Base-by-base conservation (phyloP, 345 rosid genomes). In the Kernera saxatilis region DNA sequence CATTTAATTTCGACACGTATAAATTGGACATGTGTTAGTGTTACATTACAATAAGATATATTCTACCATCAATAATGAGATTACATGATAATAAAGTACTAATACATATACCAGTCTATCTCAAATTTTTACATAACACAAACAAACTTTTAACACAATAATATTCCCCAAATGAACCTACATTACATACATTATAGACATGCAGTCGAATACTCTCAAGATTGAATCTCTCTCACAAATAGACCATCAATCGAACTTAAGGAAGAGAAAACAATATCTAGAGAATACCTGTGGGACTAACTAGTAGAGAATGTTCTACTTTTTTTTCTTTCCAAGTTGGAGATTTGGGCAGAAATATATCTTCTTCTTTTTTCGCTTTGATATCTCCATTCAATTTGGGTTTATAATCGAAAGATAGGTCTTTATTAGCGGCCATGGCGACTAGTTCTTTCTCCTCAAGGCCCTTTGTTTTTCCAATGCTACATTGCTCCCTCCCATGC, bases 371-470 rank as follows among this genome's bases (percentile, higher is more conserved):
- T 39, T 27, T n/a, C 51, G 27, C 40, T 10, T 13, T 14, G 19
- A 7, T 26, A 12, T 25, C 39, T 53, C 10, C 62, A 25, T 29
- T 53, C 10, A 80, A 78, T 72, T 77, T 80, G 10, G 83, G 83
- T 19, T 74, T 75, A 83, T 80, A 82, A 52, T 75, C 78, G 75
- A 92, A 92, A 80, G 79, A 73, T 2, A 92, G 80, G 21, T 87
- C 96, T 77, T 68, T 89, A 74, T 92, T 86, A 25, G 90, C 79
- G 25, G 98, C 82, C 70, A 92, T 79, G 2, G 89, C 93, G 18
- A 82, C 53, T 1, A 92, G 85, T 80, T 92, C 96, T 75, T 84
- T 87, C 78, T 89, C 92, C 60, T 89, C 96, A 30, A 92, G 77
- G 39, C 96, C 98, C 77, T 84, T 86, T 13, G 87, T 61, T 6